Base-by-base conservation (phyloP, 192 early-diverging fungal species). In the Mortierella alpina region DNA sequence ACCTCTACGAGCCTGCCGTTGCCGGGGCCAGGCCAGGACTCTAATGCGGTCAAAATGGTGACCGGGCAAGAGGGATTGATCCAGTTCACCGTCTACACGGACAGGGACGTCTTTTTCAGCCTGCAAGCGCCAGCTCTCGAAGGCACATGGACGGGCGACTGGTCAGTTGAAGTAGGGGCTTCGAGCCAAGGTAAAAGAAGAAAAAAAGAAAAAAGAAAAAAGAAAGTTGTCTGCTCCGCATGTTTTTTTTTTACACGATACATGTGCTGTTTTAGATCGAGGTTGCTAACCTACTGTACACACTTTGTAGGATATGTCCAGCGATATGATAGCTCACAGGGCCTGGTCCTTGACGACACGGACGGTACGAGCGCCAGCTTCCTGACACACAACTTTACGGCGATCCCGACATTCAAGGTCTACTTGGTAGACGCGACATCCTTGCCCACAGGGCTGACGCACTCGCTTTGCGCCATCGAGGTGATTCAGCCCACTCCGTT, bases 401-500 rank as follows among this genome's bases (percentile, higher is more conserved):
- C 68, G 6, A 50, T 73, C 7, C 69, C 82, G 23, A 72, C 64
- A 6, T 85, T 78, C 70, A 53, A 66, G n/a, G 66, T 67, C 1
- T 80, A 66, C 53, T 11, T 83, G 44, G 56, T 80, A 40, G 56
- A 63, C 22, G 20, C 63, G 14, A 52, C 49, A 14, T n/a, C 50
- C 7, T 53, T 85, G 7, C 82, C 87, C 0, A 22, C 40, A 6
- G 77, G 75, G 55, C 62, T 90, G 15, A 74, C 75, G 2, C 64
- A 63, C 15, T 90, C 89, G 11, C 62, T 80, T 20, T 90, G 89
- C 55, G 89, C 89, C 14, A 80, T 78, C 31, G 69, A 81, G 42
- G 72, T 51, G 23, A 55, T 80, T 15, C 77, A 80, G 20, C 77
- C 77, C n/a, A n/a, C 51, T 2, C 77, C 77, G 8, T 44, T 80